Evolutionary conservation across 2,329 filamentous ascomycete genomes (phyloP).

Genomic region (Coniochaeta pulveracea): DNA sequence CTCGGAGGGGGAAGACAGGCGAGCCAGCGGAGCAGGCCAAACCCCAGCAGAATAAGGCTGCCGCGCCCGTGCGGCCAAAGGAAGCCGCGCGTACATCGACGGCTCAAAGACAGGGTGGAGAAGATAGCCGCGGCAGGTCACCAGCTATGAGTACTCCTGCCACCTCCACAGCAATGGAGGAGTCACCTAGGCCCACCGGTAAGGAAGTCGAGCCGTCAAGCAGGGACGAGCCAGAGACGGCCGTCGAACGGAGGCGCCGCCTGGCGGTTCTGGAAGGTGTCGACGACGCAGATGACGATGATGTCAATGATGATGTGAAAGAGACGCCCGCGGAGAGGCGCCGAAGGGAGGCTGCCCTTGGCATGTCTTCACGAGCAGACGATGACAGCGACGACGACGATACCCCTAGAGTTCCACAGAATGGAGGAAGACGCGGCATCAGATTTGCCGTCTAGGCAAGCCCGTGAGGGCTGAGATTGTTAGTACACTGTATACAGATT

Average conservation of each 20-base stretch:
- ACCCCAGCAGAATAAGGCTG: too few species aligned
- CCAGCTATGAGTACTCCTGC: too few species aligned
- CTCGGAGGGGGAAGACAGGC: not conserved
- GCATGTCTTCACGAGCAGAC: slow-evolving; percentile 35
- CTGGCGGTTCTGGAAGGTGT: slow-evolving; percentile 38
- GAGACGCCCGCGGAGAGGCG: slow-evolving; percentile 69
- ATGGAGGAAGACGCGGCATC: slow-evolving; percentile 37
- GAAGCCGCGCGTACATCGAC: not conserved
- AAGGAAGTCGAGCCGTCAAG: slow-evolving; percentile 11
- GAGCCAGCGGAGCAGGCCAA: not conserved
- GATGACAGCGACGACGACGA: slow-evolving; percentile 48
- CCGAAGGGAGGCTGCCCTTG: slow-evolving; percentile 62
- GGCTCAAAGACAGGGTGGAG: not conserved
- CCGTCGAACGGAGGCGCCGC: slow-evolving; percentile 56
- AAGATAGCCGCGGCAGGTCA: slow-evolving; percentile 1
- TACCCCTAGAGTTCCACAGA: slow-evolving; percentile 37
- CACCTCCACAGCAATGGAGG: not conserved
- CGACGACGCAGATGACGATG: slow-evolving; percentile 28
- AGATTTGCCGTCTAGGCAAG: slow-evolving; percentile 48
- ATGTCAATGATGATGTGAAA: slow-evolving; percentile 27
- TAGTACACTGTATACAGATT: not conserved
- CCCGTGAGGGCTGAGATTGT: slow-evolving; percentile 10
- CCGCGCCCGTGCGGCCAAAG: not conserved
- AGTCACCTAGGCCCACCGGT: not conserved
- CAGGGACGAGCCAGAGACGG: slow-evolving; percentile 47